Percentiles rank a stretch among this genome's conserved stretches.
phyloP scores from a whole-genome alignment of 352 stramenopile species.

The Phytophthora ramorum region DNA sequence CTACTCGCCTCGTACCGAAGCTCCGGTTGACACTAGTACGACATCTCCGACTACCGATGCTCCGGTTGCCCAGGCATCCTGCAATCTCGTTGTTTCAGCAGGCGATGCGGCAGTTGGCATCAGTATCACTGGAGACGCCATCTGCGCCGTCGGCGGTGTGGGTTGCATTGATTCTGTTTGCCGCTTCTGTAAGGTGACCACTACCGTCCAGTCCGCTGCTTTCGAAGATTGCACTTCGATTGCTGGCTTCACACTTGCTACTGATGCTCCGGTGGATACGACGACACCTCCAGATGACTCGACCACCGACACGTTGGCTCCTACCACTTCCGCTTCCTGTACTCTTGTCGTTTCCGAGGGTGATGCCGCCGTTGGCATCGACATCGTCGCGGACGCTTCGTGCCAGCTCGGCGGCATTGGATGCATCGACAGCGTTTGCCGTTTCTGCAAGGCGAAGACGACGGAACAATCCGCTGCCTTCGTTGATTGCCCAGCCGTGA shows the following conservation, averaged over 20 bases:
- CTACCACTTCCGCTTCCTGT: conserved; percentile 1
- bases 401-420: conserved; percentile 39
- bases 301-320: background rate
- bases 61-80: conserved; percentile 13
- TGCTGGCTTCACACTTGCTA: background rate
- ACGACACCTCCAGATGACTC: background rate
- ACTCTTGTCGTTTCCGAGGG: conserved; percentile 25
- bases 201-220: conserved; percentile 33
- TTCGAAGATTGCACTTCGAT: conserved; percentile 31
- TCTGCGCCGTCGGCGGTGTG: conserved; percentile 31
- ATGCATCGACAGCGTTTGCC: conserved; percentile 42
- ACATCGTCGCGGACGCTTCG: conserved; percentile 28
- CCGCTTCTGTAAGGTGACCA: conserved; percentile 44
- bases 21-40: conserved; percentile 1
- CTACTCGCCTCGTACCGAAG: conserved; percentile 7
- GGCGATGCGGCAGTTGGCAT: conserved; percentile 41
- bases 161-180: conserved; percentile 47
- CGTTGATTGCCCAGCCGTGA: conserved; percentile 14
- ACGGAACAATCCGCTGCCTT: conserved; percentile 24
- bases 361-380: conserved; percentile 36
- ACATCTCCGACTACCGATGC: conserved; percentile 4
- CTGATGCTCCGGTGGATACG: conserved; percentile 1
- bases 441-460: conserved; percentile 40
- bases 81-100: conserved; percentile 22
- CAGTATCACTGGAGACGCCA: conserved; percentile 32